Evolutionary conservation across 495 filamentous ascomycete species (phyloP), one percentile per base, ranked within the genome.

Genomic region (Daldinia bambusicola): DNA sequence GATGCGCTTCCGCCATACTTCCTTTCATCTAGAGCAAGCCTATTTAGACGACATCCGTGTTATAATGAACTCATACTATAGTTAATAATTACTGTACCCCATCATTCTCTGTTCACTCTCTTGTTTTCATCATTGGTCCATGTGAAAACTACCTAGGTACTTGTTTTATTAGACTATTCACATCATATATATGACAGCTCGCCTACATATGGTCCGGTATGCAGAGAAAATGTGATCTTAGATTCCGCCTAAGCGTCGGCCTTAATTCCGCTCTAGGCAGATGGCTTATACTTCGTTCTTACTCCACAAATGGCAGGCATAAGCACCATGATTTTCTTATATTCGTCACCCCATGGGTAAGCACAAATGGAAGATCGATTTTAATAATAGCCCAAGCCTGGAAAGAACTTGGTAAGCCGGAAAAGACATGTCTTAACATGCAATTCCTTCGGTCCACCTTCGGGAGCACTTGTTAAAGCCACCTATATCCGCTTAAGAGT

Each of bases 1-100:
- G 43, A 9, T 14, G 8, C 16, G 40, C 18, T 31, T 31, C 40
- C 37, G 10, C 38, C n/a, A 32, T 57, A 12, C 16, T 9, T 57
- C 38, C 6, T 56, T 56, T 68, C 34, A 30, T 38, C 50, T 60
- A 13, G 31, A 38, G 12, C 26, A 20, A 61, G 48, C 36, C 31
- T 38, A 60, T 34, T 40, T 40, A 18, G 18, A 51, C 43, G 16
- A 18, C n/a, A 48, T 55, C 14, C 18, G 38, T 36, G 36, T 14
- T 55, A 13, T 37, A 61, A 52, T 51, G 13, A 34, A 55, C 37
- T 55, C 34, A n/a, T n/a, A n/a, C 43, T 37, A 30, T 63, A 63
- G 53, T 32, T 52, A 53, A 69, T 69, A 59, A 48, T 65, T 38
- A 4, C 34, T 36, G 14, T 45, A 63, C 26, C 66, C 53, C 59